Conservation (phyloP, 75 land plant genomes). For the Chamaecyparis obtusa region DNA sequence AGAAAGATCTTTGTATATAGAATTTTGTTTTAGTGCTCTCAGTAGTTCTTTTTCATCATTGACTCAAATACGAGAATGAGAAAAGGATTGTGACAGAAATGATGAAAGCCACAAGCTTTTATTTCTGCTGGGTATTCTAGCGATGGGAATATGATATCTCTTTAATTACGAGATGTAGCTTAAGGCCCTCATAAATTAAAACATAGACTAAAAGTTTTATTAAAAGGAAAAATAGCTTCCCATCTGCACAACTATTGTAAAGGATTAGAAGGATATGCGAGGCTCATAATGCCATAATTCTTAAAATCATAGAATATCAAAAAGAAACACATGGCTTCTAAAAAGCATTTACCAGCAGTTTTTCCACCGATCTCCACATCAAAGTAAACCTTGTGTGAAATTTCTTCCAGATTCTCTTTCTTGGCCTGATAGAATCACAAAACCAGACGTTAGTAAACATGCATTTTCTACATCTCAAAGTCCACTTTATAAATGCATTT, state of each 20-base stretch:
- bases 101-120: too few relatives aligned
- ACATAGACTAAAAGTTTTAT: neutral
- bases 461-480: neutral
- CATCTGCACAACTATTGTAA: neutral
- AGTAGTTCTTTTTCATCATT: neutral
- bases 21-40: neutral
- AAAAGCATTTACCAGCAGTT: slow-evolving; percentile 56
- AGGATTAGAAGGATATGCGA: neutral
- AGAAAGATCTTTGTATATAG: too few relatives aligned
- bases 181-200: neutral
- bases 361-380: slow-evolving; percentile 89
- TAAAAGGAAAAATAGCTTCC: neutral
- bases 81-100: neutral
- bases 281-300: neutral
- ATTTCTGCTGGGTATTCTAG: too few relatives aligned
- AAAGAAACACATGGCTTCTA: neutral
- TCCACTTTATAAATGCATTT: neutral
- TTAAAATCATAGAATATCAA: neutral
- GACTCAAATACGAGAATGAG: neutral
- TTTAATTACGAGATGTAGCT: neutral
- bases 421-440: slow-evolving; percentile 5
- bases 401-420: slow-evolving; percentile 50
- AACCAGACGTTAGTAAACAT: neutral
- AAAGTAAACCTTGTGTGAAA: slow-evolving; percentile 88
- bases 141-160: neutral